These are phyloP conservation scores for Vigna trinervia DNA, from an alignment of 306 rosid genomes.

Conservation along the genomic window DNA sequence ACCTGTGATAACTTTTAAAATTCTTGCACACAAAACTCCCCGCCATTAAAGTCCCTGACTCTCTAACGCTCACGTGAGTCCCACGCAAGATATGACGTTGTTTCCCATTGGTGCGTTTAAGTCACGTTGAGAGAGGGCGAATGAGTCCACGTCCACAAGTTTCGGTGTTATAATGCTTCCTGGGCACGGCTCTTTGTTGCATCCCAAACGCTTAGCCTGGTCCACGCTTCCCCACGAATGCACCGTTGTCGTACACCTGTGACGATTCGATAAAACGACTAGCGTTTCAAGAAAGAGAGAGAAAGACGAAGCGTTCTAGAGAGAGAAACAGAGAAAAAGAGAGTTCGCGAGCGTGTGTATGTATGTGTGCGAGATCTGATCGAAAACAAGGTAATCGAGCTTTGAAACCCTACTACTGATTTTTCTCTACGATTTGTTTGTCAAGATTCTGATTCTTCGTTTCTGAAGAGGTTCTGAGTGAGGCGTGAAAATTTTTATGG, in stretches of 20 bases:
- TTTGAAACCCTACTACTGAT: slow-evolving; percentile 54
- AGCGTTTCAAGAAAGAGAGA: slow-evolving; percentile 50
- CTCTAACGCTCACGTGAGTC: accelerated
- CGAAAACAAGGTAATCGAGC: slow-evolving; percentile 53
- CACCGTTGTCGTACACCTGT: slow-evolving; percentile 77
- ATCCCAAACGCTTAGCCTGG: slow-evolving; percentile 64
- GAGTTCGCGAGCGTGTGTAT: not conserved
- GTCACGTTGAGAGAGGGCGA: accelerated
- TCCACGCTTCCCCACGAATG: slow-evolving; percentile 56
- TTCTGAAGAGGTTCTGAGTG: slow-evolving; percentile 29
- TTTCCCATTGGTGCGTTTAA: not conserved
- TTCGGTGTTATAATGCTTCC: slow-evolving; percentile 55
- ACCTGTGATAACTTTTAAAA: slow-evolving; percentile 48
- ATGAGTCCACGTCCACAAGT: slow-evolving; percentile 50
- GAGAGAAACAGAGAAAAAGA: slow-evolving; percentile 60
- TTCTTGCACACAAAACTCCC: slow-evolving; percentile 43
- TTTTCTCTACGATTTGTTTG: not conserved
- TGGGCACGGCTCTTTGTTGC: slow-evolving; percentile 61
- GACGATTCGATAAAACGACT: slow-evolving; percentile 62
- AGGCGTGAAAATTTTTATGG: slow-evolving; percentile 35
- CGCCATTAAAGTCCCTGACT: slow-evolving; percentile 42
- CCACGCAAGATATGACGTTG: not conserved
- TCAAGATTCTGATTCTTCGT: not conserved
- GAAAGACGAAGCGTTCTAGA: slow-evolving; percentile 52
- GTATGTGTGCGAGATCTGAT: slow-evolving; percentile 67